phyloP scores from a whole-genome alignment of 202 grass and related monocot genomes.

The Panicum hallii region DNA sequence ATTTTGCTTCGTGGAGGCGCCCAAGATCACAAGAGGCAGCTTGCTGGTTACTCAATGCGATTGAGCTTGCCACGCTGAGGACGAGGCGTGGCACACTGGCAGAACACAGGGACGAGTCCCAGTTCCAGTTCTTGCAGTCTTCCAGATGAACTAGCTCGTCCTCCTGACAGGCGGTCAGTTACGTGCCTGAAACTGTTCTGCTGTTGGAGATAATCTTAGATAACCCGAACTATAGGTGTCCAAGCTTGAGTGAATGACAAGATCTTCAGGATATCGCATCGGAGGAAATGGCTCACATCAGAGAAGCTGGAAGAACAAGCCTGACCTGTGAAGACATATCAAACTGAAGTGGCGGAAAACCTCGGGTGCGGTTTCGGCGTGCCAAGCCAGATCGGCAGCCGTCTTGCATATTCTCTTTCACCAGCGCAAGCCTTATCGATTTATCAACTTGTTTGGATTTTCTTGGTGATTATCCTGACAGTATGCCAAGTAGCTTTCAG shows the following conservation, averaged over 20 bases:
- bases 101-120: background rate
- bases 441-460: background rate
- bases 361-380: background rate
- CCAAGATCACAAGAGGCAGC: background rate
- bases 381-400: background rate
- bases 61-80: background rate
- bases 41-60: background rate
- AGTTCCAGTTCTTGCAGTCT: background rate
- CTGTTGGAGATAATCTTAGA: background rate
- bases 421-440: slow-evolving; percentile 8
- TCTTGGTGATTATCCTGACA: background rate
- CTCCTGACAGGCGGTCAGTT: background rate
- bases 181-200: background rate
- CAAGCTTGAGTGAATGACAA: background rate
- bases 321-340: background rate
- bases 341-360: background rate
- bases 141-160: background rate
- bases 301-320: background rate
- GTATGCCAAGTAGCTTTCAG: background rate
- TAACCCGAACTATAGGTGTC: background rate
- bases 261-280: background rate
- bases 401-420: background rate
- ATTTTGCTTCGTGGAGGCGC: background rate
- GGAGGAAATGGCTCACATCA: slow-evolving; percentile 1
- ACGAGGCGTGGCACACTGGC: background rate